Evolutionary conservation across 495 filamentous ascomycete genomes (phyloP), one percentile per base, ranked within the genome.

Genomic region (Elasticomyces elasticus): DNA sequence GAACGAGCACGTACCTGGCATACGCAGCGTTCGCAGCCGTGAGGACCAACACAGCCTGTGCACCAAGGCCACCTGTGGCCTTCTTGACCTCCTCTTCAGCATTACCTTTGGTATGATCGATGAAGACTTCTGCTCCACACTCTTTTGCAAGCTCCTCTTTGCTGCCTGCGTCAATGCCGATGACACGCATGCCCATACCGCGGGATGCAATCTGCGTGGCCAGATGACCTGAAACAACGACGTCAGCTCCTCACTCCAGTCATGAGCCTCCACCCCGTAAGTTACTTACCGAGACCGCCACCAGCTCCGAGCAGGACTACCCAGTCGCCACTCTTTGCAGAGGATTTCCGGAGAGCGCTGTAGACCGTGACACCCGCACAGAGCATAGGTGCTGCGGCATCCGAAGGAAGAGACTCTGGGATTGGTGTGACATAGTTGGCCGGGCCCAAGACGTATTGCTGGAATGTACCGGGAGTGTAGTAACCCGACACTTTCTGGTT

Each of bases 351-450:
- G 17, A 64, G 67, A 1, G 67, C 69, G 10, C 63, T 38, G 63
- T 70, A 71, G 31, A 60, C 53, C 24, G 69, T 71, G 20, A 72
- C 59, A 41, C 69, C 69, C n/a, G 68, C 69, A 50, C 69, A 72
- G 49, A 71, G 67, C 61, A 72, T 75, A 5, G 83, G 83, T 0
- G 83, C 83, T 9, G 82, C 83, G 15, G 74, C 67, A 31, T 74
- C 79, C 2, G 76, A 79, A 12, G 66, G 64, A 5, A 86, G 67
- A 5, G 62, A 68, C 4, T 84, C 82, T 5, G 84, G 84, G 64
- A 86, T 83, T 1, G 80, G 80, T 1, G 82, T 85, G 20, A 86
- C 81, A 59, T 86, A 71, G 61, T 76, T 76, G 4, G 81, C 81
- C 5, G 80, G 78, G 0, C 75, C 76, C 1, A 84, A 53, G n/a